These are phyloP conservation scores for Macrophomina phaseolina DNA, from an alignment of 2,329 filamentous ascomycete species.

Conservation along the genomic window DNA sequence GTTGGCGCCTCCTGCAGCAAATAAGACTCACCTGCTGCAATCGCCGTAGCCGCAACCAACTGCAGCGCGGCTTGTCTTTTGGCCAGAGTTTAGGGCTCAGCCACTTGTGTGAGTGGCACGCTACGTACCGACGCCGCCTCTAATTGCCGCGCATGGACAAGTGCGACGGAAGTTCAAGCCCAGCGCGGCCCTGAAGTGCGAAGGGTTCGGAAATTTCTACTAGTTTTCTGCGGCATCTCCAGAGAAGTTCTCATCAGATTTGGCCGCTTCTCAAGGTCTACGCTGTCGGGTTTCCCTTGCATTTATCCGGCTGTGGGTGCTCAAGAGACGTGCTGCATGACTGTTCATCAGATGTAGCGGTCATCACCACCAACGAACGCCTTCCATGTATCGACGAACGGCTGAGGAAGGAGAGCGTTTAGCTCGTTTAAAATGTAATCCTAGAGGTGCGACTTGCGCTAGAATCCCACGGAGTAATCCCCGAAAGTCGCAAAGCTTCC, in stretches of 20 bases:
- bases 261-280: not conserved
- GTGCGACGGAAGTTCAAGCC: not conserved
- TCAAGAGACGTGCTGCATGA: not conserved
- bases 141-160: not conserved
- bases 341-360: not conserved
- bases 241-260: not conserved
- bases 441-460: not conserved
- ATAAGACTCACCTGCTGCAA: not conserved
- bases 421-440: not conserved
- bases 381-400: not conserved
- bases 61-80: not conserved
- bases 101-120: not conserved
- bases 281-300: not conserved
- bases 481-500: not conserved
- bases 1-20: not conserved
- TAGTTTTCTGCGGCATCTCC: not conserved
- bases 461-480: not conserved
- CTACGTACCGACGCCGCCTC: not conserved
- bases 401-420: not conserved
- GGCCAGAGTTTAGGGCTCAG: not conserved
- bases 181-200: not conserved
- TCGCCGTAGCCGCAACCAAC: not conserved
- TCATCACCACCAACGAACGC: not conserved
- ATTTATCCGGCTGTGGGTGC: not conserved
- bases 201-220: not conserved